Conservation (phyloP, 1,284 basidiomycete genomes). For the Tylopilus sp. region DNA sequence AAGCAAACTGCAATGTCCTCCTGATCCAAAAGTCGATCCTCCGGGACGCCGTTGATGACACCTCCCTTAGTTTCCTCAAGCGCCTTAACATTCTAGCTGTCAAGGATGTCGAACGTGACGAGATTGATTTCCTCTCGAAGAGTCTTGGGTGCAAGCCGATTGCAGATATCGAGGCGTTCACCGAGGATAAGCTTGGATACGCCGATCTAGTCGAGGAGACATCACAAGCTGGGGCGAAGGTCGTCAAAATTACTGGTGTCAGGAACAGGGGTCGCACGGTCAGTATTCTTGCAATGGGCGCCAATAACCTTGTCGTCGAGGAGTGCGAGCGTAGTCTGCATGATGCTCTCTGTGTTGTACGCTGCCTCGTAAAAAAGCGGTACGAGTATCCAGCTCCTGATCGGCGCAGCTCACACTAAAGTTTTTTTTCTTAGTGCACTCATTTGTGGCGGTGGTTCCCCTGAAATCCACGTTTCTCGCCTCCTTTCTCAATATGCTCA, state of each 20-base stretch:
- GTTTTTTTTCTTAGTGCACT: conserved; percentile 63
- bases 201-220: conserved; percentile 96
- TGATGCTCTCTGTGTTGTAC: conserved; percentile 96
- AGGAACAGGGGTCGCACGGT: conserved; percentile 96
- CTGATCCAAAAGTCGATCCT: conserved; percentile 99
- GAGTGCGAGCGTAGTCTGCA: conserved; percentile 97
- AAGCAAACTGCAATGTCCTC: conserved; percentile 97
- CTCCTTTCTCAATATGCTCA: conserved; percentile 90
- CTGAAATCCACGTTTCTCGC: conserved; percentile 98
- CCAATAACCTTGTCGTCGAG: conserved; percentile 92
- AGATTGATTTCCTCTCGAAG: conserved; percentile 97
- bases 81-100: conserved; percentile 96
- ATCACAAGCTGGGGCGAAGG: conserved; percentile 82
- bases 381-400: not conserved
- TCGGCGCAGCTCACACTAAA: conserved; percentile 3
- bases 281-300: conserved; percentile 92
- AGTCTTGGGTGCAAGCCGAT: conserved; percentile 95
- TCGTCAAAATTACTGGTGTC: conserved; percentile 93
- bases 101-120: conserved; percentile 98
- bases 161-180: conserved; percentile 97
- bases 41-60: conserved; percentile 97
- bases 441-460: conserved; percentile 96
- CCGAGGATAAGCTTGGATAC: conserved; percentile 97
- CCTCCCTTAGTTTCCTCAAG: conserved; percentile 98
- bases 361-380: conserved; percentile 99